phyloP scores from a whole-genome alignment of 163 green algal species.

The Chlamydomonas reinhardtii region DNA sequence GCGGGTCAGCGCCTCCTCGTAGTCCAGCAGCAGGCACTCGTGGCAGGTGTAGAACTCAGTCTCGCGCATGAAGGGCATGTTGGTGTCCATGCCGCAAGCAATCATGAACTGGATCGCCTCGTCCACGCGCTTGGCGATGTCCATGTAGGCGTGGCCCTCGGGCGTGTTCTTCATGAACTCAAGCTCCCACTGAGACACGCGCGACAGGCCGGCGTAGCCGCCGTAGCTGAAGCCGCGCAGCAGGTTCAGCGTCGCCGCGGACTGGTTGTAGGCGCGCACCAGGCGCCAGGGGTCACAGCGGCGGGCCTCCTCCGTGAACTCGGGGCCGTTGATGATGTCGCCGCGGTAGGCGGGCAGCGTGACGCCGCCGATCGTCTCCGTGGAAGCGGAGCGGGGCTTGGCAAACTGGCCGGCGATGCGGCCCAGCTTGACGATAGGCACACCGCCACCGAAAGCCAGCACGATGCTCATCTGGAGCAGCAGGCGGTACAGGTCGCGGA shows the following conservation, averaged over 20 bases:
- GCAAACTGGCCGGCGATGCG: conserved; percentile 98
- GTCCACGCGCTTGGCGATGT: conserved; percentile 95
- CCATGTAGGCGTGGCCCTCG: conserved; percentile 90
- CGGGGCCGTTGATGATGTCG: conserved; percentile 99
- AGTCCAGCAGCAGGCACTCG: conserved; percentile 97
- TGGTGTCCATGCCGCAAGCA: conserved; percentile 89
- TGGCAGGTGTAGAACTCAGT: conserved; percentile 99
- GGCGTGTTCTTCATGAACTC: conserved; percentile 96
- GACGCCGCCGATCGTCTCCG: conserved; percentile 83
- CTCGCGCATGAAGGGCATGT: conserved; percentile 88
- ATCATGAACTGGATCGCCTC: conserved; percentile 97
- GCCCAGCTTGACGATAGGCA: conserved; percentile 98
- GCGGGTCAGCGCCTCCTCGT: conserved; percentile 94
- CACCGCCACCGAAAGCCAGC: conserved; percentile 95
- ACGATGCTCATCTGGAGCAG: conserved; percentile 96
- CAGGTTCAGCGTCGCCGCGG: conserved; percentile 98
- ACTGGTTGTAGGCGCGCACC: conserved; percentile 97
- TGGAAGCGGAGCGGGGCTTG: conserved; percentile 87
- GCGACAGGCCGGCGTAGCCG: conserved; percentile 95
- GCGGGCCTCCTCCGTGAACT: conserved; percentile 91
- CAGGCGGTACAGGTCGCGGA: conserved; percentile 91
- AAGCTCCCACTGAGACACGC: conserved; percentile 97
- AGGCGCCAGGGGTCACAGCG: conserved; percentile 92
- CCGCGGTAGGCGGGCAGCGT: conserved; percentile 93
- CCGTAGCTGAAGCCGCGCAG: conserved; percentile 95